Conservation (phyloP, 768 basidiomycete species). For the Mycena galopus region DNA sequence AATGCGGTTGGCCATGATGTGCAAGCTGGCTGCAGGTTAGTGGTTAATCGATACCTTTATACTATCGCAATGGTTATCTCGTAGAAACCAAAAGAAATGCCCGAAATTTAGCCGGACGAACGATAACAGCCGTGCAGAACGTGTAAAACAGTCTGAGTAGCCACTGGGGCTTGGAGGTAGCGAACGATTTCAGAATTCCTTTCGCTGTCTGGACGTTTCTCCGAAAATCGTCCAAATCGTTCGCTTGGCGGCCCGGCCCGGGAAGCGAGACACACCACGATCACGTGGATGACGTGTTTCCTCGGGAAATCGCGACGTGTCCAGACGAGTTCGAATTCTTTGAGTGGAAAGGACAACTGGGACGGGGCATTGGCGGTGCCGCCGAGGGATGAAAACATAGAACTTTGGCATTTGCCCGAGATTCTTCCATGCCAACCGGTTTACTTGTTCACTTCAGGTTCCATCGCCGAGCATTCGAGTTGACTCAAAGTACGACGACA, state of each 20-base stretch:
- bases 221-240: background rate
- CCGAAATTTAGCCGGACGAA: slow-evolving; percentile 23
- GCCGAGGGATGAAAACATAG: background rate
- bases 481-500: background rate
- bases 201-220: background rate
- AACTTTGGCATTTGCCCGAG: background rate
- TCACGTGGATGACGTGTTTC: background rate
- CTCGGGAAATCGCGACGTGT: too few relatives aligned
- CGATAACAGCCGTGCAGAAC: background rate
- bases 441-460: background rate
- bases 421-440: slow-evolving; percentile 15
- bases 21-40: background rate
- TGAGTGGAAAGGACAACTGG: background rate
- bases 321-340: too few relatives aligned
- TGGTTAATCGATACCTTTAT: background rate
- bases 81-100: background rate
- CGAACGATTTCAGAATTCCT: background rate
- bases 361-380: background rate
- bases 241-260: background rate
- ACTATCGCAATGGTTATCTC: background rate
- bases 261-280: too few relatives aligned
- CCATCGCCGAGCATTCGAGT: background rate
- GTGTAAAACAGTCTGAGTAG: background rate
- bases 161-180: slow-evolving; percentile 2
- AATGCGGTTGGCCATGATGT: slow-evolving; percentile 59